Conservation (phyloP, 2,329 filamentous ascomycete species). For the Ceratocystis eucalypticola region DNA sequence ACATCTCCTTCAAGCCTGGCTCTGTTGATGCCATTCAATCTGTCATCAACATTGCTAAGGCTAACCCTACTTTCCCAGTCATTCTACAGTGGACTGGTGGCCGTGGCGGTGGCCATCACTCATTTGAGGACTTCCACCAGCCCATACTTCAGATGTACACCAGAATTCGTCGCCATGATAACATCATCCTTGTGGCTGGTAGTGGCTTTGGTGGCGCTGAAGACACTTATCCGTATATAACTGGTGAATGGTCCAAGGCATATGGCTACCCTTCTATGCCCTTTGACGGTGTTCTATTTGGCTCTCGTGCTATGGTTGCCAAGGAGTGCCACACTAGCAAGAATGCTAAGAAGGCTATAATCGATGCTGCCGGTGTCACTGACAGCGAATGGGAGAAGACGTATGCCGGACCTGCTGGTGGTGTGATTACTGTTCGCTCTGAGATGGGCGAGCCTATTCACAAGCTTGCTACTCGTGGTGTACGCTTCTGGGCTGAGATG, state of each 20-base stretch:
- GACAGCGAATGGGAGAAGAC: slow-evolving; percentile 83
- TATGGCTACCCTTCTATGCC: slow-evolving; percentile 88
- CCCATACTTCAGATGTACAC: slow-evolving; percentile 85
- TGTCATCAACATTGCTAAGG: slow-evolving; percentile 84
- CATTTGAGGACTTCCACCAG: slow-evolving; percentile 88
- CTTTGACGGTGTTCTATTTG: slow-evolving; percentile 82
- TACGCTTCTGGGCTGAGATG: slow-evolving; percentile 97
- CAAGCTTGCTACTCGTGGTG: slow-evolving; percentile 93
- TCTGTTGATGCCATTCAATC: slow-evolving; percentile 77
- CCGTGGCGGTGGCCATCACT: slow-evolving; percentile 86
- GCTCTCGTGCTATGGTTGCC: slow-evolving; percentile 87
- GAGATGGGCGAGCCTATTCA: slow-evolving; percentile 99
- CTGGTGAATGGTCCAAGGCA: slow-evolving; percentile 73
- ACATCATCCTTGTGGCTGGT: slow-evolving; percentile 78
- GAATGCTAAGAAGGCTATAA: slow-evolving; percentile 79
- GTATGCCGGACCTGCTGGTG: slow-evolving; percentile 80
- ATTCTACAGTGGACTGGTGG: slow-evolving; percentile 92
- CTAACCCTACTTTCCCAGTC: slow-evolving; percentile 87
- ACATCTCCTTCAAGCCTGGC: slow-evolving; percentile 89
- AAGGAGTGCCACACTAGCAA: slow-evolving; percentile 83
- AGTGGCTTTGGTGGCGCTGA: slow-evolving; percentile 84
- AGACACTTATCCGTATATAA: slow-evolving; percentile 85
- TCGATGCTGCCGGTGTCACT: slow-evolving; percentile 68
- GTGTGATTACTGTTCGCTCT: slow-evolving; percentile 89
- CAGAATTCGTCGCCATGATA: slow-evolving; percentile 70